A percentile compares a stretch with the other conserved stretches of the same genome.
These are phyloP conservation scores for Candida saitoana DNA, from an alignment of 805 yeast species.

Conservation along the genomic window DNA sequence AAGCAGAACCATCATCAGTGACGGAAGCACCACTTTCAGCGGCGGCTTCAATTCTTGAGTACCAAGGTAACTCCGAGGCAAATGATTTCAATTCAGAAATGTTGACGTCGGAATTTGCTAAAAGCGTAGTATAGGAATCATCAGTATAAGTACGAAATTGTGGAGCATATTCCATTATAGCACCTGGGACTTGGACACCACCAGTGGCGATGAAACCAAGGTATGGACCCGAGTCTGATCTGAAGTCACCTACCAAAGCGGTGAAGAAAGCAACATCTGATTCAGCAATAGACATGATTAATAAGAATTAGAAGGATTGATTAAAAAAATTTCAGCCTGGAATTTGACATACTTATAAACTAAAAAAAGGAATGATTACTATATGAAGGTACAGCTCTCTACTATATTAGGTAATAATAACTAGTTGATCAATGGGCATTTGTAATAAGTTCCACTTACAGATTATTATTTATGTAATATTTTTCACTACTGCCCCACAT, in stretches of 20 bases:
- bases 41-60: conserved; percentile 19
- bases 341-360: background rate
- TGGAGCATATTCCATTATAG: conserved; percentile 25
- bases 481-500: background rate
- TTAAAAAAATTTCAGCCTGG: background rate
- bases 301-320: background rate
- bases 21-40: conserved; percentile 10
- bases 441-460: background rate
- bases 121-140: conserved; percentile 35
- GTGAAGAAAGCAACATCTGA: conserved; percentile 29
- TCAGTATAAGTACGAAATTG: conserved; percentile 30
- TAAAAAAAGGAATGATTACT: too few relatives aligned
- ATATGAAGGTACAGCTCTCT: too few relatives aligned
- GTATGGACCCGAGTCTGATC: conserved; percentile 22
- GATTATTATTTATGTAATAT: background rate
- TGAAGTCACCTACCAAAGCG: conserved; percentile 33
- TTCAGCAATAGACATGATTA: conserved; percentile 10
- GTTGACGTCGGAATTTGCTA: conserved; percentile 22
- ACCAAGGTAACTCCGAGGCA: conserved; percentile 40
- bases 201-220: conserved; percentile 25
- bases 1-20: conserved; percentile 5
- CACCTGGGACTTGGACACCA: conserved; percentile 19
- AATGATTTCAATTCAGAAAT: conserved; percentile 21
- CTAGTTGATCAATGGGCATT: background rate
- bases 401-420: background rate